Evolutionary conservation across 1,139 yeast species (phyloP).

Genomic region (Geotrichum histeridarum): DNA sequence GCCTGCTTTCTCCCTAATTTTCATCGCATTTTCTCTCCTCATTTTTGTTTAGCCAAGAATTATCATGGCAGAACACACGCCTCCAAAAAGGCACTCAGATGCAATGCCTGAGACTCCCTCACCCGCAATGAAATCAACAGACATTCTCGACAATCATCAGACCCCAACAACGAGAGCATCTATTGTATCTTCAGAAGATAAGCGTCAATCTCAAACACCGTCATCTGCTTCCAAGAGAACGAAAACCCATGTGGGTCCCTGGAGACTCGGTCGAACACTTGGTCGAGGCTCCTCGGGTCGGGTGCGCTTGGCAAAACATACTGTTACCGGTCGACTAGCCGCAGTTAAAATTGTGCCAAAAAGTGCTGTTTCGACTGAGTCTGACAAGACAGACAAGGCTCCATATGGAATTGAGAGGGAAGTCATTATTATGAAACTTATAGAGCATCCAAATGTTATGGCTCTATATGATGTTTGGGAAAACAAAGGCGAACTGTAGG

Average conservation of each 20-base stretch:
- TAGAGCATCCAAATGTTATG: conserved; percentile 90
- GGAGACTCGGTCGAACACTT: conserved; percentile 89
- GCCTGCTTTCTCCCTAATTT: neutral
- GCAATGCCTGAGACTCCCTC: neutral
- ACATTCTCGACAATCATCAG: conserved; percentile 2
- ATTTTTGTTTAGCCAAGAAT: neutral
- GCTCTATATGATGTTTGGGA: conserved; percentile 98
- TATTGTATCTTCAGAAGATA: conserved; percentile 25
- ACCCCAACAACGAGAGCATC: conserved; percentile 1
- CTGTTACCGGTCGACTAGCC: conserved; percentile 78
- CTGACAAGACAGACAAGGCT: conserved; percentile 25
- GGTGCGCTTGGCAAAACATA: conserved; percentile 84
- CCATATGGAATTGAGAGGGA: conserved; percentile 96
- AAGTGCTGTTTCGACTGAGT: conserved; percentile 51
- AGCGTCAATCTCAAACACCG: conserved; percentile 59
- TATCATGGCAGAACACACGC: neutral
- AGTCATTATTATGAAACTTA: conserved; percentile 83
- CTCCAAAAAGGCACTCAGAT: neutral
- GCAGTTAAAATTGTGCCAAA: conserved; percentile 96
- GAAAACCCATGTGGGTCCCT: conserved; percentile 82
- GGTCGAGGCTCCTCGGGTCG: conserved; percentile 96
- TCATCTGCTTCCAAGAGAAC: conserved; percentile 47
- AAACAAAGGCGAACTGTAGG: conserved; percentile 72
- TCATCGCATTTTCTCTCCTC: neutral
- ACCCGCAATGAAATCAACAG: conserved; percentile 5